Evolutionary conservation across 1,139 yeast genomes (phyloP).

Genomic region (Zygoascus hellenicus): DNA sequence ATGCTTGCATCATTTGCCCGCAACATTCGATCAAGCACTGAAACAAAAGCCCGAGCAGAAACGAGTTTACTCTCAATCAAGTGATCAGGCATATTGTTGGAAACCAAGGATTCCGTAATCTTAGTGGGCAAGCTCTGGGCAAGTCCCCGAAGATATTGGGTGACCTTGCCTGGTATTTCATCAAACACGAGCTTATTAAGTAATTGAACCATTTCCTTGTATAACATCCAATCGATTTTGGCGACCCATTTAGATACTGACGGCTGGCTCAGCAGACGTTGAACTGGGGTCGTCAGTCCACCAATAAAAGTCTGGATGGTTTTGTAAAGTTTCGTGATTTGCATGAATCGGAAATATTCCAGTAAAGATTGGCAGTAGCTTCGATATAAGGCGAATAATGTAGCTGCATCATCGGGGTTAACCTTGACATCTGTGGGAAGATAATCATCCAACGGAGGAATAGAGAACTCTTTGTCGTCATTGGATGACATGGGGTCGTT

Average conservation of each 20-base stretch:
- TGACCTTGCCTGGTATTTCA: slow-evolving; percentile 52
- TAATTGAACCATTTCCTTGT: slow-evolving; percentile 54
- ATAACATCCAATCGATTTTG: slow-evolving; percentile 59
- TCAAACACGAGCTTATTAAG: slow-evolving; percentile 63
- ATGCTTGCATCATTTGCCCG: slow-evolving; percentile 57
- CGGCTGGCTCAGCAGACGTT: slow-evolving; percentile 51
- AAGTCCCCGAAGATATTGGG: slow-evolving; percentile 34
- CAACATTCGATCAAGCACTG: slow-evolving; percentile 51
- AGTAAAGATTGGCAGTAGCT: slow-evolving; percentile 58
- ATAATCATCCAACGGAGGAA: slow-evolving; percentile 51
- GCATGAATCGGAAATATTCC: slow-evolving; percentile 64
- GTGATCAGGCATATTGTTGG: slow-evolving; percentile 46
- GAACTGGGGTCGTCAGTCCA: slow-evolving; percentile 60
- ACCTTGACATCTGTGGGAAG: slow-evolving; percentile 22
- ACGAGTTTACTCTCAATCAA: slow-evolving; percentile 49
- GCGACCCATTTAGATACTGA: slow-evolving; percentile 55
- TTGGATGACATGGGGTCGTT: slow-evolving; percentile 16
- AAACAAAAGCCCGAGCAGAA: slow-evolving; percentile 53
- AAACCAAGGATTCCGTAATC: slow-evolving; percentile 19
- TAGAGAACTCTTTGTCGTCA: slow-evolving; percentile 30
- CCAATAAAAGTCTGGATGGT: slow-evolving; percentile 52
- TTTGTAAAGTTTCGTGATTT: slow-evolving; percentile 53
- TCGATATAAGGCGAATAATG: slow-evolving; percentile 55
- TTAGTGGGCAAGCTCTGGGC: slow-evolving; percentile 29
- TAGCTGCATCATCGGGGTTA: slow-evolving; percentile 54